These are phyloP conservation scores for Tulasnella sp. DNA, from an alignment of 768 basidiomycete genomes.

Conservation along the genomic window DNA sequence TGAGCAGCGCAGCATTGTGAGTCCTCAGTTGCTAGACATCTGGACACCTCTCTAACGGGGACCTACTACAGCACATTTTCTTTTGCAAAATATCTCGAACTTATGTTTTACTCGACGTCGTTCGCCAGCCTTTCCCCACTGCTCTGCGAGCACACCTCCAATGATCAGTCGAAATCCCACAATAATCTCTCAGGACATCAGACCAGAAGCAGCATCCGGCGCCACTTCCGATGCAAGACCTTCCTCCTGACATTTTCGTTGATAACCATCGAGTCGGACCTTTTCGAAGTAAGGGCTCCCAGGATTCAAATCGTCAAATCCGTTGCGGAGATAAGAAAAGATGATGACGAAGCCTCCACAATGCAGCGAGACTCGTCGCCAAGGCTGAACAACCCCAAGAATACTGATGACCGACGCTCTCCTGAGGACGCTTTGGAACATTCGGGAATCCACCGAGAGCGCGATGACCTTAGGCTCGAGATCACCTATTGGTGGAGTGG, in stretches of 20 bases:
- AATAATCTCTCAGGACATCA: not conserved
- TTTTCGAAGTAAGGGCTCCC: constrained; percentile 53
- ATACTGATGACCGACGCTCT: constrained; percentile 11
- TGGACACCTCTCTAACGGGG: not conserved
- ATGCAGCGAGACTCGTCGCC: not conserved
- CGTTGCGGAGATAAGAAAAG: constrained; percentile 18
- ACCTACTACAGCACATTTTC: constrained; percentile 34
- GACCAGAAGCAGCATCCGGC: constrained; percentile 29
- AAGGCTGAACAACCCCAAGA: not conserved
- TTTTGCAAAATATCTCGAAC: constrained; percentile 47
- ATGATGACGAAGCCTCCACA: constrained; percentile 9
- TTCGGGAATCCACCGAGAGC: constrained; percentile 26
- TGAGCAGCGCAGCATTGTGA: constrained; percentile 44
- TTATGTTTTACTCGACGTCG: constrained; percentile 37
- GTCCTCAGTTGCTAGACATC: constrained; percentile 21
- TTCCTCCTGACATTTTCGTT: constrained; percentile 35
- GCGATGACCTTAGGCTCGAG: constrained; percentile 41
- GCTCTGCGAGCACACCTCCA: constrained; percentile 36
- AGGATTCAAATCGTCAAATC: constrained; percentile 39
- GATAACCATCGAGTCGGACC: constrained; percentile 34
- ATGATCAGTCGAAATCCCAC: not conserved
- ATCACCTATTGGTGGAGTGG: constrained; percentile 59
- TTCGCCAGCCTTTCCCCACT: constrained; percentile 26
- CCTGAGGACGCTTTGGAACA: constrained; percentile 17
- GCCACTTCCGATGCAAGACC: constrained; percentile 31